Conservation (phyloP, 495 filamentous ascomycete genomes). For the Penicillium goetzii region DNA sequence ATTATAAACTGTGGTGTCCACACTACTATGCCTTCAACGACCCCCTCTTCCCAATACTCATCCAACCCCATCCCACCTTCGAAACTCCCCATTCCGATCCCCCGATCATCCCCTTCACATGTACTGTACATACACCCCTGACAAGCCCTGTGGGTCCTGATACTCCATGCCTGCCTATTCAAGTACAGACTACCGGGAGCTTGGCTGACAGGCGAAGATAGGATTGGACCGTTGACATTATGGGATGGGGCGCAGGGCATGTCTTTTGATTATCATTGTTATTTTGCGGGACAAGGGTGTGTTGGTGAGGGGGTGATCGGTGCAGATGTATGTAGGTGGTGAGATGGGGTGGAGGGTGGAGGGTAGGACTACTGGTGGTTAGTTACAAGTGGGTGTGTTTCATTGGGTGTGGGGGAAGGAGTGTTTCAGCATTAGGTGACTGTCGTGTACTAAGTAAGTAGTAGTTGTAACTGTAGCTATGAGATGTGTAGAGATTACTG, state of each 20-base stretch:
- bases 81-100: too few species aligned
- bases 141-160: not conserved
- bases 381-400: not conserved
- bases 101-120: not conserved
- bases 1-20: too few species aligned
- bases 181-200: not conserved
- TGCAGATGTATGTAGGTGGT: not conserved
- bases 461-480: not conserved
- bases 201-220: not conserved
- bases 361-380: not conserved
- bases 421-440: not conserved
- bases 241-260: not conserved
- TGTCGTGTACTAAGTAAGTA: not conserved
- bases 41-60: not conserved
- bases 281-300: too few species aligned
- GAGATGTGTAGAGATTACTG: not conserved
- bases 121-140: not conserved
- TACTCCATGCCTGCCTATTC: not conserved
- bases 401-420: not conserved
- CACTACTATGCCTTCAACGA: too few species aligned
- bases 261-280: not conserved
- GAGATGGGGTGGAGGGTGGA: not conserved
- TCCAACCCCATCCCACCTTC: too few species aligned
- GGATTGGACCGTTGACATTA: not conserved
- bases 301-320: not conserved